Evolutionary conservation across 2,329 filamentous ascomycete species (phyloP), one percentile per base, ranked within the genome.

Genomic region (Hypoxylon rubiginosum): DNA sequence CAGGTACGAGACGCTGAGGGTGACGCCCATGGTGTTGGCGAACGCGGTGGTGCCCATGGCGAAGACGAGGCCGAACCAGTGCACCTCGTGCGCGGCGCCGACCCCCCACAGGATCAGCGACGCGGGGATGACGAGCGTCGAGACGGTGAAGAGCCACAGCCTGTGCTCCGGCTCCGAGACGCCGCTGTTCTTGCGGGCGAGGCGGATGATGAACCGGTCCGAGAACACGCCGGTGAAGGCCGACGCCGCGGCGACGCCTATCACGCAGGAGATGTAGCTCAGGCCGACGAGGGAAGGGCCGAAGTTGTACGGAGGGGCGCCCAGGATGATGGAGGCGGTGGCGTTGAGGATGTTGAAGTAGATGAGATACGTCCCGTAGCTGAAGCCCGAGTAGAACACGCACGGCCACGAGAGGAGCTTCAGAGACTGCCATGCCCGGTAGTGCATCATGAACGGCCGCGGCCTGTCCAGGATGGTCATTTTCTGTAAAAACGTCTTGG

Each of bases 301-400:
- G 52, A 82, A 82, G 67, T 78, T 77, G 63, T 82, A 82, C 0
- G 80, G 79, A 0, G 73, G 60, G 0, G 74, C 75, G 0, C 77
- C 77, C 0, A 82, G 73, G 7, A 82, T 78, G 26, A 81, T 79
- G 28, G 76, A 84, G 19, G 75, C 79, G 1, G 77, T 84, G 63
- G 79, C 81, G 46, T 81, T 82, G n/a, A 82, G 74, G 2, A 82
- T 79, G 64, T 81, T 82, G 72, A 82, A 82, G 73, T 78, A 82
- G 39, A 81, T 76, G 2, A 82, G 75, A 28, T 81, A 80, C 0
- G 79, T 79, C 1, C 81, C 80, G 58, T 82, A 82, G 8, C 78
- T 78, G 54, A 82, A 82, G 9, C 81, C 81, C 15, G 74, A 72
- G 58, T 80, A 83, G 50, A 82, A 80, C 17, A 83, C 77, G 15